Evolutionary conservation across 495 filamentous ascomycete species (phyloP).

Genomic region (Beverwykella pulmonaria): DNA sequence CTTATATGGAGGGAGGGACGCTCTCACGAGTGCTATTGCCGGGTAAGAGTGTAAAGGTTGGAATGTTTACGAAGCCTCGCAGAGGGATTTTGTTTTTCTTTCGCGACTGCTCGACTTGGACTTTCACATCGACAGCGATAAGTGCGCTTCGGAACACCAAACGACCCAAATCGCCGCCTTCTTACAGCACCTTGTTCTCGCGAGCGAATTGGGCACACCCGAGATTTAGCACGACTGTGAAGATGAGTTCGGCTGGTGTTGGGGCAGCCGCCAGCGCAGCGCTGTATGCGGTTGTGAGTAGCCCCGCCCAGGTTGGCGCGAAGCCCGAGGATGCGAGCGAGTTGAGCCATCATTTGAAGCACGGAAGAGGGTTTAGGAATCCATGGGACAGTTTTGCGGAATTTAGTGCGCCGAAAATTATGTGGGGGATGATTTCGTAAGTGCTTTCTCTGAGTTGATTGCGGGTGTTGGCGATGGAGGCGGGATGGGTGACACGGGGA

Average conservation of each 20-base stretch:
- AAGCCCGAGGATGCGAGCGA: slow-evolving; percentile 58
- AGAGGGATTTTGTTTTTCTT: no score
- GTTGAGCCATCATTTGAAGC: slow-evolving; percentile 60
- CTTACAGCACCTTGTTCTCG: background rate
- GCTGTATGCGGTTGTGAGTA: slow-evolving; percentile 59
- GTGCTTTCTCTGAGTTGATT: background rate
- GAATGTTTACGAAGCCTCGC: no score
- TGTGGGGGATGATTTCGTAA: slow-evolving; percentile 34
- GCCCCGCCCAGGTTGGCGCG: slow-evolving; percentile 50
- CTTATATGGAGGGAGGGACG: no score
- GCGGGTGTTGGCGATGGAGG: background rate
- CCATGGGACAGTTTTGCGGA: slow-evolving; percentile 51
- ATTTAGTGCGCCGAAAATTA: slow-evolving; percentile 7
- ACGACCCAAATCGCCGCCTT: background rate
- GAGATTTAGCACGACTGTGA: slow-evolving; percentile 6
- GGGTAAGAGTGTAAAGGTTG: no score
- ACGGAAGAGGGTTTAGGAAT: slow-evolving; percentile 63
- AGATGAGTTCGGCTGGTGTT: slow-evolving; percentile 25
- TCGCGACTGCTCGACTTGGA: no score
- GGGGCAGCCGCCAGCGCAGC: slow-evolving; percentile 40
- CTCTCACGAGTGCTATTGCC: no score
- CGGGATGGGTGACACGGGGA: background rate
- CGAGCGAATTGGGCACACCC: background rate
- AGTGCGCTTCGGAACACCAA: no score
- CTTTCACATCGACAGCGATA: no score